Percentiles rank a stretch among this genome's conserved stretches.
Conservation (phyloP, 257 asterid genomes). For the Lycium barbarum region DNA sequence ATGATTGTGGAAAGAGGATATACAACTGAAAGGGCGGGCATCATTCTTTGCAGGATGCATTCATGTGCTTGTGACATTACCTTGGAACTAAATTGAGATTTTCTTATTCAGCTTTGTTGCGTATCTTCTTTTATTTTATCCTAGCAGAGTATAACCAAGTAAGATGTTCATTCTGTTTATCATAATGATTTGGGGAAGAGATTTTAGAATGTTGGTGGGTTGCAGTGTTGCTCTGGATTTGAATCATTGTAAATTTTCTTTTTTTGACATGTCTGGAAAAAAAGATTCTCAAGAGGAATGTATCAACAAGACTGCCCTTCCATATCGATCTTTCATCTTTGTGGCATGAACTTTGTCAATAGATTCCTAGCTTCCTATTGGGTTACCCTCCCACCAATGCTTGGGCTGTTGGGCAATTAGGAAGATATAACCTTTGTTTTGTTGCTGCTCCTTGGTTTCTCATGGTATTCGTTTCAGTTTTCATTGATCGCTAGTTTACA, state of each 20-base stretch:
- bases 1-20: neutral
- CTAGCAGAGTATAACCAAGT: neutral
- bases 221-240: neutral
- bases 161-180: neutral
- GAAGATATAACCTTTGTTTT: neutral
- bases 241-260: neutral
- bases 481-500: neutral
- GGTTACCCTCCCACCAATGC: neutral
- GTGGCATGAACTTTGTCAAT: too few species aligned
- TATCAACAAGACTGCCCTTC: too few species aligned
- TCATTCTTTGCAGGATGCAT: neutral
- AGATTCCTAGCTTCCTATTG: too few species aligned
- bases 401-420: neutral
- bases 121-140: neutral
- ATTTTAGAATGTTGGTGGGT: slow-evolving; percentile 19
- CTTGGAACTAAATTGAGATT: neutral
- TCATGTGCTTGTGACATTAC: neutral
- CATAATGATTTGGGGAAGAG: neutral
- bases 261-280: neutral
- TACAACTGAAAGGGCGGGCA: slow-evolving; percentile 4
- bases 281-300: too few species aligned
- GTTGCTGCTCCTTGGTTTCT: neutral
- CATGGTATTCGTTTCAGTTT: neutral
- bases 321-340: too few species aligned
- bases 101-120: slow-evolving; percentile 3